Evolutionary conservation across 495 filamentous ascomycete species (phyloP).

Genomic region (Clohesyomyces aquaticus): DNA sequence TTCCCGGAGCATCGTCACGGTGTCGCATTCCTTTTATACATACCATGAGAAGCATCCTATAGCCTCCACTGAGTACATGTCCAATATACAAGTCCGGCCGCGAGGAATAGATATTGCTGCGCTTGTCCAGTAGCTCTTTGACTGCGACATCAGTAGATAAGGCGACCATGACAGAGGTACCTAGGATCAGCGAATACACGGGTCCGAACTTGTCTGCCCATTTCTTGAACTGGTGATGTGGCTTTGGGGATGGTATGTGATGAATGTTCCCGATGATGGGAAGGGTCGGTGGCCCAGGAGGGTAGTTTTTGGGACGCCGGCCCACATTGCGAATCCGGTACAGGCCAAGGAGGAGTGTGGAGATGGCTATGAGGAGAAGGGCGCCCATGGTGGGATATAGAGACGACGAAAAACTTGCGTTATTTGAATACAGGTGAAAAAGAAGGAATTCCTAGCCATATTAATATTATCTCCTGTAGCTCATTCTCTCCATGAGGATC

Average conservation of each 20-base stretch:
- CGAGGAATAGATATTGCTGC: conserved; percentile 44
- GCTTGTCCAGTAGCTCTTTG: conserved; percentile 48
- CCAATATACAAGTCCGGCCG: conserved; percentile 36
- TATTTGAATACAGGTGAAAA: too few species aligned
- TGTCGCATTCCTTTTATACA: too few species aligned
- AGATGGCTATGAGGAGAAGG: background rate
- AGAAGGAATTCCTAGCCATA: too few species aligned
- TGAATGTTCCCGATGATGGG: conserved; percentile 21
- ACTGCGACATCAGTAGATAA: conserved; percentile 41
- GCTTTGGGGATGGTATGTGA: conserved; percentile 16
- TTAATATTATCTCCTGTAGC: too few species aligned
- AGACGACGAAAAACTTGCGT: too few species aligned
- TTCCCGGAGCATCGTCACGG: conserved; percentile 21
- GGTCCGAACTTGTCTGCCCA: conserved; percentile 52
- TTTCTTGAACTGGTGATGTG: conserved; percentile 46
- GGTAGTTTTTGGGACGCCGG: conserved; percentile 43
- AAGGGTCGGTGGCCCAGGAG: conserved; percentile 47
- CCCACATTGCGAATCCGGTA: conserved; percentile 39
- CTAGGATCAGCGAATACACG: conserved; percentile 44
- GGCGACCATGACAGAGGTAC: conserved; percentile 41
- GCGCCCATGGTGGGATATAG: background rate
- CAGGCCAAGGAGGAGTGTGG: background rate
- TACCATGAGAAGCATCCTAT: conserved; percentile 33
- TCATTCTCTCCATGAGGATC: too few species aligned
- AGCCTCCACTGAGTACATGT: conserved; percentile 13